Evolutionary conservation across 352 stramenopile genomes (phyloP).

Genomic region (Phytophthora cactorum): DNA sequence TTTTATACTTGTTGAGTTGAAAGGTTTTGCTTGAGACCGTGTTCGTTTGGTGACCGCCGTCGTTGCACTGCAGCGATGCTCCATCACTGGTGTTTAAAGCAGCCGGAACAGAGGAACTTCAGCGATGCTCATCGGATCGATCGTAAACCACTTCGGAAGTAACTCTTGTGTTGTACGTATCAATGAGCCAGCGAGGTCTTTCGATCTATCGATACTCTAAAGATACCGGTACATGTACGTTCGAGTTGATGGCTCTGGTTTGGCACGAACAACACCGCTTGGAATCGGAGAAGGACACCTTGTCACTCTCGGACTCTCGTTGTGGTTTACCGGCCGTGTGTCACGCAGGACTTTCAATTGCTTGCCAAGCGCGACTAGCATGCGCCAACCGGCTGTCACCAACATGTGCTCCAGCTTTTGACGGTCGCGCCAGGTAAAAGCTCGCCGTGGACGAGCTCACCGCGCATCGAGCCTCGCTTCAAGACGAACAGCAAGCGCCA

Average conservation of each 20-base stretch:
- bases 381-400: background rate
- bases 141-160: background rate
- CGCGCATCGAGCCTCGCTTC: background rate
- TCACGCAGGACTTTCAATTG: slow-evolving; percentile 17
- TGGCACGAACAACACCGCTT: slow-evolving; percentile 16
- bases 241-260: slow-evolving; percentile 9
- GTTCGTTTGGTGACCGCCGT: background rate
- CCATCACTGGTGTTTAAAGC: background rate
- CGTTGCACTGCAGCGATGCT: slow-evolving; percentile 1
- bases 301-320: background rate
- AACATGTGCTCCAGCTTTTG: slow-evolving; percentile 12
- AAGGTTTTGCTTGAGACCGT: background rate
- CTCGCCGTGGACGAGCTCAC: background rate
- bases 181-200: background rate
- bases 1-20: background rate
- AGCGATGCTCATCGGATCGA: background rate
- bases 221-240: background rate
- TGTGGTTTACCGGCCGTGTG: background rate
- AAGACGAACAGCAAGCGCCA: slow-evolving; percentile 4
- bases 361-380: slow-evolving; percentile 26
- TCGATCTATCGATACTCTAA: background rate
- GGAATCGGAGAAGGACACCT: slow-evolving; percentile 15
- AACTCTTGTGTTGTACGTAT: background rate
- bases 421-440: background rate
- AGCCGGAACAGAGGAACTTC: background rate